Evolutionary conservation across 331 rosid species (phyloP).

Genomic region (Pyracantha coccinea): DNA sequence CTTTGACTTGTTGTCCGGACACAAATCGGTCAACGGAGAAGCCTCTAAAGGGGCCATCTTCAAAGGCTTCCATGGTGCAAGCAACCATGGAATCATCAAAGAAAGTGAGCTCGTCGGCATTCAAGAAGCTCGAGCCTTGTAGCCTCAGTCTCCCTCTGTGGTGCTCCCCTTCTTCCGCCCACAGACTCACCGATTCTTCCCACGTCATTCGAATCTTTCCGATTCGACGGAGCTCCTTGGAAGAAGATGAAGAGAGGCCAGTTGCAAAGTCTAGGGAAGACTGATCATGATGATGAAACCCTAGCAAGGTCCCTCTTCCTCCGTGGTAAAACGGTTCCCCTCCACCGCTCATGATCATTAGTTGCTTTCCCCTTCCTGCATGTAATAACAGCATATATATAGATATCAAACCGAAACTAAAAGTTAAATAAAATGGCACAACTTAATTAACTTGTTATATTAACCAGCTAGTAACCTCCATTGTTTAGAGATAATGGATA

Average conservation of each 20-base stretch:
- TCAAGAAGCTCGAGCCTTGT: slow-evolving; percentile 57
- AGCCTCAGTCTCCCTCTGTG: slow-evolving; percentile 69
- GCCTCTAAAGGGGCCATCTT: slow-evolving; percentile 75
- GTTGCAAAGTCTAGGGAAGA: slow-evolving; percentile 30
- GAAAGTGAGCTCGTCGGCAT: slow-evolving; percentile 74
- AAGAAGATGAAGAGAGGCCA: slow-evolving; percentile 25
- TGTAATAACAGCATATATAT: not conserved
- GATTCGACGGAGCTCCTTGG: slow-evolving; percentile 65
- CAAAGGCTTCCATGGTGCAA: slow-evolving; percentile 74
- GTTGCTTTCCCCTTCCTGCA: slow-evolving; percentile 58
- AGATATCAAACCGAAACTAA: not conserved
- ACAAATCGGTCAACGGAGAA: slow-evolving; percentile 81
- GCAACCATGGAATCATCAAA: slow-evolving; percentile 84
- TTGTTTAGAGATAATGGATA: not conserved
- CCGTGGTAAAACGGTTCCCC: slow-evolving; percentile 45
- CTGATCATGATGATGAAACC: slow-evolving; percentile 23
- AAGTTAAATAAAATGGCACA: not conserved
- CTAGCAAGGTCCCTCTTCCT: slow-evolving; percentile 43
- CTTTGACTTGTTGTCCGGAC: slow-evolving; percentile 82
- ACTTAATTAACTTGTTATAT: not conserved
- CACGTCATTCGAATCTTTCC: slow-evolving; percentile 83
- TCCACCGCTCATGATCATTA: slow-evolving; percentile 32
- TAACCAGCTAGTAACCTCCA: not conserved
- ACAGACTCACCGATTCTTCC: slow-evolving; percentile 88
- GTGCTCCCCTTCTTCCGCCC: slow-evolving; percentile 87